A percentile compares a stretch with the other conserved stretches of the same genome.
Conservation (phyloP, 78 protist species). For the Pigoraptor vietnamica region DNA sequence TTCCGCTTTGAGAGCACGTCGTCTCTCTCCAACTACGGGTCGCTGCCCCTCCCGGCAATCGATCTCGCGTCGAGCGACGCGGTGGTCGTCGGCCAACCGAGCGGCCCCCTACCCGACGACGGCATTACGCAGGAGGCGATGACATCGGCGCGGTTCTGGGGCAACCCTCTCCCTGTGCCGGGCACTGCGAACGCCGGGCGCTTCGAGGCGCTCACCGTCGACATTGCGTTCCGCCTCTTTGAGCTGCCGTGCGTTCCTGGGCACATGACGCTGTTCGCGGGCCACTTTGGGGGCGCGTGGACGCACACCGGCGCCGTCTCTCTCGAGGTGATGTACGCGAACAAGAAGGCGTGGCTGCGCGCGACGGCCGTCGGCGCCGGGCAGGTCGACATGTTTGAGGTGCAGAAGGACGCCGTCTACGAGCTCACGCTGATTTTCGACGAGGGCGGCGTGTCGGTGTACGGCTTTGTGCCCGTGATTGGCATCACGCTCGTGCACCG, state of each 20-base stretch:
- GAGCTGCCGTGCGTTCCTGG: not conserved
- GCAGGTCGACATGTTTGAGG: not conserved
- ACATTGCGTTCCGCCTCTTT: not conserved
- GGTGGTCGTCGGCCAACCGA: not conserved
- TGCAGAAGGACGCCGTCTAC: not conserved
- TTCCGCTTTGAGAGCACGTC: not conserved
- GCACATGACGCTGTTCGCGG: not conserved
- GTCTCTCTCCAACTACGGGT: not conserved
- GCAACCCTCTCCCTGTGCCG: not conserved
- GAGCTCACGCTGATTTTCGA: not conserved
- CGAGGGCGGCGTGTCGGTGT: not conserved
- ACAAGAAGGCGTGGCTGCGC: not conserved
- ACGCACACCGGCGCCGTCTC: not conserved
- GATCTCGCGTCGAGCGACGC: not conserved
- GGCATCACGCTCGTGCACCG: not conserved
- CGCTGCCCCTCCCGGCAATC: not conserved
- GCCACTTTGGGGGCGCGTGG: not conserved
- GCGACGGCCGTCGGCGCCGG: not conserved
- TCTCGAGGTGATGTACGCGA: not conserved
- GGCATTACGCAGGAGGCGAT: not conserved
- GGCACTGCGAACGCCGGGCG: not conserved
- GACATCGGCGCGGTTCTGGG: not conserved
- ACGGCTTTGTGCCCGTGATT: not conserved
- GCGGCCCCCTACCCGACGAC: not conserved
- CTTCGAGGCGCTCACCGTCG: not conserved